These are phyloP conservation scores for Stentor roeselii DNA, from an alignment of 73 alveolate genomes.

Conservation along the genomic window DNA sequence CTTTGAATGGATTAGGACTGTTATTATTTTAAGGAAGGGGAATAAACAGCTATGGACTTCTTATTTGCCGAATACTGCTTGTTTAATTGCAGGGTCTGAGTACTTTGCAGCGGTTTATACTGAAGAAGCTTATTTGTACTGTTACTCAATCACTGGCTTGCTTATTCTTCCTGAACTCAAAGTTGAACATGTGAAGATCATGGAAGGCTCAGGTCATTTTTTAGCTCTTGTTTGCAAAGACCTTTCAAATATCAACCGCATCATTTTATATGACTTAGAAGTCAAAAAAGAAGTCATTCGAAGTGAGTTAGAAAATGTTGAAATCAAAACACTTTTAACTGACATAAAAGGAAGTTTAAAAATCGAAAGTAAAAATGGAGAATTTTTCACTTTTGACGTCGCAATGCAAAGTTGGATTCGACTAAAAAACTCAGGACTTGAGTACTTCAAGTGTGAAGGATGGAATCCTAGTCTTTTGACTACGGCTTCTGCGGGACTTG, in stretches of 20 bases:
- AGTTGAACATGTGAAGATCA: neutral
- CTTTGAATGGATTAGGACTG: neutral
- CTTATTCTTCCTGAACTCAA: neutral
- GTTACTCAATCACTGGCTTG: neutral
- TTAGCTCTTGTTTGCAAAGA: neutral
- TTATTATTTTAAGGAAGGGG: neutral
- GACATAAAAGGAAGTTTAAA: neutral
- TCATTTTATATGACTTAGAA: neutral
- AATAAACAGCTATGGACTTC: neutral
- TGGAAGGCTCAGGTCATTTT: neutral
- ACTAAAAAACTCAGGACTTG: neutral
- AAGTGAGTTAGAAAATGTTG: neutral
- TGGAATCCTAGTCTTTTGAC: neutral
- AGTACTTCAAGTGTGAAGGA: neutral
- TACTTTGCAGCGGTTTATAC: neutral
- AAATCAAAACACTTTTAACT: neutral
- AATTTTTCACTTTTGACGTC: neutral
- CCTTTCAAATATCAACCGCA: too few relatives aligned
- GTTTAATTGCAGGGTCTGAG: neutral
- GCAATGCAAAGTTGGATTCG: neutral
- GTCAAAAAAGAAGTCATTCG: neutral
- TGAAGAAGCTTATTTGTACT: conserved; percentile 1
- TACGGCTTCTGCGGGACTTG: neutral
- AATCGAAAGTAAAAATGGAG: conserved; percentile 20
- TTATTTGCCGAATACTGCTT: conserved; percentile 2